Evolutionary conservation across 768 basidiomycete species (phyloP), one percentile per base, ranked within the genome.

Genomic region (Pisolithus tinctorius): DNA sequence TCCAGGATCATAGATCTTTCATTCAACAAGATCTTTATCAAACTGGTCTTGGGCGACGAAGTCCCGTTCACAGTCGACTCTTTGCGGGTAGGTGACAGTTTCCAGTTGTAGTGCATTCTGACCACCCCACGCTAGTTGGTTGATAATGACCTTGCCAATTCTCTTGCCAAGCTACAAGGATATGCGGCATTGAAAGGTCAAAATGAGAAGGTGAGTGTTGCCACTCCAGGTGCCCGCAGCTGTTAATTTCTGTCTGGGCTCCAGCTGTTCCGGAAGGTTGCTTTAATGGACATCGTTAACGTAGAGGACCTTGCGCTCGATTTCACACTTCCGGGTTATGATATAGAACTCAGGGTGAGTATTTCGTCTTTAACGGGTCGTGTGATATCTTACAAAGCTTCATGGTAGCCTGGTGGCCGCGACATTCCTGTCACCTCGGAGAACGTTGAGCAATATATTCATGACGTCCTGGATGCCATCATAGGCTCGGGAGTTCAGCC

Each of bases 1-100:
- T 96, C 94, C 9, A 82, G 96, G 17, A 97, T 98, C 63, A 95
- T 98, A 69, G 96, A 98, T 66, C 74, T 98, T 57, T 84, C 89
- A 27, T 84, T 98, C 67, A 97, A 93, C 73, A 92, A 89, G 66
- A 72, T 95, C n/a, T 97, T 98, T 78, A 74, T 98, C 56, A 92
- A 90, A 66, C 78, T 90, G 47, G 78, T 94, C 6, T 80, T 98
- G 13, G 92, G 90, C 20, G 88, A 93, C 57, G 83, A 89, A 36
- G 78, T 98, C 26, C 86, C 91, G 13, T 71, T 88, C 57, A 88
- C 85, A 4, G 79, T 95, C 50, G 81, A 88, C n/a, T 82, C 84
- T 6, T 77, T 98, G 47, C 86, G 83, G 70, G 89, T 93, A 53
- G 49, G 76, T 66, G n/a, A 26, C 39, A 43, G 8, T 29, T 26